phyloP scores from a whole-genome alignment of 441 rosid genomes.

The Corymbia calophylla region DNA sequence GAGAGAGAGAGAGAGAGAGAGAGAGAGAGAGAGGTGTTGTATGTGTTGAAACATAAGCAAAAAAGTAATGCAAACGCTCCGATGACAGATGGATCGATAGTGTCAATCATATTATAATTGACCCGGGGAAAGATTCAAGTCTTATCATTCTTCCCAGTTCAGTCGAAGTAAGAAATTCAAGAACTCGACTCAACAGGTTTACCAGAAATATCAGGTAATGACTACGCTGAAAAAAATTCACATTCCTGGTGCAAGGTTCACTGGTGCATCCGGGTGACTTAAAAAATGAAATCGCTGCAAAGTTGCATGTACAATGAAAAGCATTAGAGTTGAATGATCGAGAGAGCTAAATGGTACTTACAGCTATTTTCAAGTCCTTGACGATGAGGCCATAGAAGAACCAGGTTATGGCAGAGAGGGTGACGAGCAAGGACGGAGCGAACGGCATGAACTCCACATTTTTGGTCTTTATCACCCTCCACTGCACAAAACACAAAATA shows the following conservation, averaged over 20 bases:
- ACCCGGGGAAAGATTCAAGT: not conserved
- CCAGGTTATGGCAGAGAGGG: constrained; percentile 60
- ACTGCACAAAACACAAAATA: constrained; percentile 20
- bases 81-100: not conserved
- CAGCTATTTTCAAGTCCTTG: constrained; percentile 55
- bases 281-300: not conserved
- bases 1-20: not conserved
- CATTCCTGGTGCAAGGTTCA: not conserved
- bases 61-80: not conserved
- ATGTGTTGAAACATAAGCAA: not conserved
- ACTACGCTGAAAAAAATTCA: fast-evolving
- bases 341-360: constrained; percentile 10
- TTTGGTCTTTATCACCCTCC: constrained; percentile 47
- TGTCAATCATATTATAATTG: not conserved
- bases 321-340: not conserved
- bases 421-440: constrained; percentile 40
- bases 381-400: constrained; percentile 58
- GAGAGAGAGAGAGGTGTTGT: not conserved
- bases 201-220: not conserved
- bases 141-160: not conserved
- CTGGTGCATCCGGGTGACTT: not conserved
- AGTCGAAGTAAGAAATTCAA: not conserved
- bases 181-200: not conserved
- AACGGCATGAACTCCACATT: constrained; percentile 72
- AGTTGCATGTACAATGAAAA: not conserved